Evolutionary conservation across 805 yeast genomes (phyloP), one percentile per base, ranked within the genome.

Genomic region (Limtongozyma cylindracea): DNA sequence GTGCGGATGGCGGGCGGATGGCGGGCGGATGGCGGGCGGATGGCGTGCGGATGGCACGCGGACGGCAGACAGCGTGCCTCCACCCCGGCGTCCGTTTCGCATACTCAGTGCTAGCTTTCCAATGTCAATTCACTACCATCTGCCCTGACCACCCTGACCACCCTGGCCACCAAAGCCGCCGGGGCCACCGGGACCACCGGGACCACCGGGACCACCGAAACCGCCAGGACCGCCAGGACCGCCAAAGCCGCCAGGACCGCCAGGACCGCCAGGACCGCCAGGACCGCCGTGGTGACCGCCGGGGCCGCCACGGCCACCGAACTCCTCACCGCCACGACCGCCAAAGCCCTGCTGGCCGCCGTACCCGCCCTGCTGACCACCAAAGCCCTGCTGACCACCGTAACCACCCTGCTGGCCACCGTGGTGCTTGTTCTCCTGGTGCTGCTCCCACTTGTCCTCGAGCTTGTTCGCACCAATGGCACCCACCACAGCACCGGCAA

Each of bases 401-500:
- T 13, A 13, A 6, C 15, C 6, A 6, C 6, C 15, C 15, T 6
- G 15, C 15, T 13, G 6, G n/a, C 18, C 5, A 5, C 8, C 18
- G 19, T 29, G 22, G 20, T 28, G 21, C 19, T 27, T 30, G 10
- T 42, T 30, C 26, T 50, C 52, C 28, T 37, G 33, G 20, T 31
- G 35, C 32, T 56, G 50, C 32, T 53, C 59, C 16, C 49, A 29
- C 40, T 61, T 34, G 33, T 56, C 50, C 32, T 53, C 59, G 16
- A 49, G 29, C 40, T 61, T 56, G 43, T 61, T 52, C 21, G 64
- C 68, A 13, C 49, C 47, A 24, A 58, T 30, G 6, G 67, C 68
- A 38, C 70, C 70, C 15, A 48, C 56, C 27, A 62, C 27, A 19
- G 61, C 67, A 38, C 70, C 71, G 15, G 49, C 50, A 25, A 57